phyloP scores from a whole-genome alignment of 23 red algal genomes.

The Agarophyton chilense region DNA sequence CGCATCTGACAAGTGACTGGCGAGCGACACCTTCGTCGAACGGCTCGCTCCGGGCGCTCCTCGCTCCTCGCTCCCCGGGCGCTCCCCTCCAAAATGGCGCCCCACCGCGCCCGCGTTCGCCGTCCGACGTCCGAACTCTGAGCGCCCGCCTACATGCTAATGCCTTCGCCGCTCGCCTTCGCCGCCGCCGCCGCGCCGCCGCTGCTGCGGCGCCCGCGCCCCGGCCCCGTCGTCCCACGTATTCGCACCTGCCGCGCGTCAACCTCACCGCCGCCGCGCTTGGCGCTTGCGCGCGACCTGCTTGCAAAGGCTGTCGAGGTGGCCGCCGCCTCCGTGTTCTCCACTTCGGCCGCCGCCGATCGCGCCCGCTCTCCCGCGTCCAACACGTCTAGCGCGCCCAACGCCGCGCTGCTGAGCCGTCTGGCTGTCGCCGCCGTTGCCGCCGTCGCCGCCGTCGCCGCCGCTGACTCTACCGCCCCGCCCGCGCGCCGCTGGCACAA shows the following conservation, averaged over 20 bases:
- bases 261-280: not conserved
- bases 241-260: not conserved
- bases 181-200: not conserved
- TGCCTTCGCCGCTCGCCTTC: not conserved
- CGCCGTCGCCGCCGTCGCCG: not conserved
- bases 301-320: conserved; percentile 55
- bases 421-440: too few relatives aligned
- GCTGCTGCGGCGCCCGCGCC: not conserved
- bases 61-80: too few relatives aligned
- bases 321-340: conserved; percentile 24
- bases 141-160: too few relatives aligned
- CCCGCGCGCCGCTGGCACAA: conserved; percentile 37
- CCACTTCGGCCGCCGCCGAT: not conserved
- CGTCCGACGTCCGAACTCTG: too few relatives aligned
- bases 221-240: not conserved
- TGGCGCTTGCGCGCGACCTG: conserved; percentile 45
- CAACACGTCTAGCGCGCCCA: too few relatives aligned
- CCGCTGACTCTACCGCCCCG: not conserved
- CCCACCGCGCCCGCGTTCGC: too few relatives aligned
- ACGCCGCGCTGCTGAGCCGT: too few relatives aligned
- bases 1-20: too few relatives aligned
- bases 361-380: too few relatives aligned
- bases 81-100: too few relatives aligned
- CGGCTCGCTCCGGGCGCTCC: too few relatives aligned
- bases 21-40: too few relatives aligned